Evolutionary conservation across 352 stramenopile genomes (phyloP), one percentile per base, ranked within the genome.

Genomic region (Globisporangium mamillatum): DNA sequence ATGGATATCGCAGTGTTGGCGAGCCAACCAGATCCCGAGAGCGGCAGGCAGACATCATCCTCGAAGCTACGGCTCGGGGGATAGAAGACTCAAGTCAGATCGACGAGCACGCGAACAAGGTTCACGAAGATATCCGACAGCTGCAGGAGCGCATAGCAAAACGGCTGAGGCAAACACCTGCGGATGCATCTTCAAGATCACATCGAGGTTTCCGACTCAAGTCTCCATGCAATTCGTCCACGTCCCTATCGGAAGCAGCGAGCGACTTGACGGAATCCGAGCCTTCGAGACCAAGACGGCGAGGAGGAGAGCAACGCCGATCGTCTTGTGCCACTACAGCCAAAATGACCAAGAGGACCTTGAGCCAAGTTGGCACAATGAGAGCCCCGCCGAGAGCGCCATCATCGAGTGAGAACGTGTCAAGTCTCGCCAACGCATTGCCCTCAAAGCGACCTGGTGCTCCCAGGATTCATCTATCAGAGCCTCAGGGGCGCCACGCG

Each of bases 41-140:
- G 10, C 6, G 29, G 9, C 36, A 27, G 36, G 29, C 36, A 36
- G 0, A 12, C 4, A 14, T 20, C 7, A 36, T 10, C 18, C 34
- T 38, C 10, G 27, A 29, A 29, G 27, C 27, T 29, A 29, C 27
- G 27, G 32, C 18, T 38, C 4, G 29, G 3, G 18, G 72, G 3
- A 24, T 54, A 64, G 82, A 87, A 62, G 63, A 72, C 2, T 60
- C 73, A 25, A 60, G 7, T 1, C 63, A 46, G 20, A 81, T 94
- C 22, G 82, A 94, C 20, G 73, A 75, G 6, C 84, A 85, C 46
- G 86, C 83, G 1, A 87, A 60, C 52, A 91, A 82, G 29, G 75
- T 94, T 29, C 86, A 92, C 63, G 81, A 89, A 60, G 86, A 94
- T 61, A 87, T 93, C 46, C 80, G 81, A 18, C 62, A 81, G 14